Conservation (phyloP, 768 basidiomycete genomes). For the Boletus reticuloceps region DNA sequence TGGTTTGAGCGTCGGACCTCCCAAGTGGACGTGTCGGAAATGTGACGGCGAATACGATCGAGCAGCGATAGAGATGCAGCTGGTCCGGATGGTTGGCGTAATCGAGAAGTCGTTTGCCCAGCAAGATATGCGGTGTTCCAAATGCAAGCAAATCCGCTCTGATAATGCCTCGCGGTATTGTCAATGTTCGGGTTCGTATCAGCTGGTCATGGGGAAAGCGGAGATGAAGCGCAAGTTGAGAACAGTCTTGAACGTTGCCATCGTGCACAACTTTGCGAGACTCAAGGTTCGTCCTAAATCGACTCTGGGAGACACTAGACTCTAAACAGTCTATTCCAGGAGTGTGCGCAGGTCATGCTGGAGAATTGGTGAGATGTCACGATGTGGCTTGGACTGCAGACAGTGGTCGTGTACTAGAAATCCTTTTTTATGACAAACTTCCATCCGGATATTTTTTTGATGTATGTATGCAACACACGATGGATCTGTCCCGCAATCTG, state of each 20-base stretch:
- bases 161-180: constrained; percentile 87
- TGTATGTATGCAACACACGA: too few species aligned
- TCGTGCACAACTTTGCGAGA: constrained; percentile 64
- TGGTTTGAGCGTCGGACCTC: constrained; percentile 43
- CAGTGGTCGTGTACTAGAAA: neutral
- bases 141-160: constrained; percentile 88
- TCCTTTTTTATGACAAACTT: neutral
- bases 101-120: constrained; percentile 76
- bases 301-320: neutral
- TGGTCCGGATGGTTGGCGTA: constrained; percentile 72
- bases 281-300: constrained; percentile 52
- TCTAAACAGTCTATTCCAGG: constrained; percentile 23
- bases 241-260: constrained; percentile 82
- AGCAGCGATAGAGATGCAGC: constrained; percentile 78
- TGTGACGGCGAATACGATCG: constrained; percentile 90
- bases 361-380: constrained; percentile 33
- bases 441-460: neutral
- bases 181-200: constrained; percentile 83
- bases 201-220: constrained; percentile 65
- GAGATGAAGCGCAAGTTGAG: constrained; percentile 71
- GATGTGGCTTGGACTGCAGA: neutral
- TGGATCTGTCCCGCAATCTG: too few species aligned
- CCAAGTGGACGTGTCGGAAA: constrained; percentile 64
- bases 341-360: constrained; percentile 38
- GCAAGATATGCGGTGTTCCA: constrained; percentile 86